Evolutionary conservation across 768 basidiomycete genomes (phyloP), one percentile per base, ranked within the genome.

Genomic region (Leccinum ochraceum): DNA sequence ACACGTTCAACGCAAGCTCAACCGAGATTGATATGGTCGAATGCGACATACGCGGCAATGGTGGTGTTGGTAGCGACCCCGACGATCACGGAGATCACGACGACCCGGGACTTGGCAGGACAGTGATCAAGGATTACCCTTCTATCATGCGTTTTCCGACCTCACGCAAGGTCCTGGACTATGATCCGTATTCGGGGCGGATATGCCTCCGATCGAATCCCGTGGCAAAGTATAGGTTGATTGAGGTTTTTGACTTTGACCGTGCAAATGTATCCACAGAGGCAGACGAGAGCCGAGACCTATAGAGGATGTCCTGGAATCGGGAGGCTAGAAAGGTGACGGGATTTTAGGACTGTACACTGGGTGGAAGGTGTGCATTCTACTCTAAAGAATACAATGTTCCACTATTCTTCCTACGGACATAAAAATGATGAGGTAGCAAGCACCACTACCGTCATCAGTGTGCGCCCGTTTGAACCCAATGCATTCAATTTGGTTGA

Each of bases 151-250:
- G 30, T 3, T 56, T 54, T 30, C 42, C 63, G 13, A 14, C 48
- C 6, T 10, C 24, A 1, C 53, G 53, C 14, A 22, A 20, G 13
- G 26, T 70, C 13, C 24, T 39, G 32, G 66, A 70, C 53, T 70
- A 66, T 46, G 69, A 69, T 56, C 60, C 67, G 4, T 69, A 71
- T 54, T 56, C 49, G 0, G 69, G 68, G 2, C 58, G 60, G 37
- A 39, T 69, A n/a, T 68, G 64, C 26, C 14, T 71, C 2, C 54
- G 16, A 34, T 54, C 24, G 6, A n/a, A 10, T 24, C 0, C 4
- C 5, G 36, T 49, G 56, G 11, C 36, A 17, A 54, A 24, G 49
- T 39, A 57, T 16, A 36, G 44, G 1, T 36, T 55, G 17, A 56
- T 69, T 9, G 61, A 69, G 50, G 28, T 70, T 24, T 46, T 54